phyloP scores from a whole-genome alignment of 345 rosid species.

The Raphanus raphanistrum region DNA sequence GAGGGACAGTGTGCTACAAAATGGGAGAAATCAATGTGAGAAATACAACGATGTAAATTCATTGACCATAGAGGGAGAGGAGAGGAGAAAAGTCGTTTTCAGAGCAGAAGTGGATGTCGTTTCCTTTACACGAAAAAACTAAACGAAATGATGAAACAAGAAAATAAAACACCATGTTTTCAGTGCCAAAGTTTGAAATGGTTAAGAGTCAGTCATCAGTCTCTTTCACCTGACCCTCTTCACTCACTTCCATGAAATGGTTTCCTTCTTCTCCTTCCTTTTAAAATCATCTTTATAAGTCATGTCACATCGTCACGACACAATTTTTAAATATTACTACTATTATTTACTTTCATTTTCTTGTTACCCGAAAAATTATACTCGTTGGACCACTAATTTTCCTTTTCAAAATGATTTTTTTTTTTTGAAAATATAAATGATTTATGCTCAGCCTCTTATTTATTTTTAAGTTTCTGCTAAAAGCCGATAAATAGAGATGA shows the following conservation, averaged over 20 bases:
- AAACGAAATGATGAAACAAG: neutral
- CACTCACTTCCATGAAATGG: slow-evolving; percentile 34
- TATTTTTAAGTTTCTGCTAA: neutral
- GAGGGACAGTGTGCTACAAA: slow-evolving; percentile 26
- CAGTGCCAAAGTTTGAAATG: slow-evolving; percentile 40
- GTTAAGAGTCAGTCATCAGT: slow-evolving; percentile 40
- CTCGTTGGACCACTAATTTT: slow-evolving; percentile 1
- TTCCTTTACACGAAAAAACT: slow-evolving; percentile 4
- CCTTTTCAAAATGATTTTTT: neutral
- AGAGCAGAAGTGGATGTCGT: slow-evolving; percentile 31
- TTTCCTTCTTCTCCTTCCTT: slow-evolving; percentile 18
- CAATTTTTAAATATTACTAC: neutral
- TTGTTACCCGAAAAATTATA: neutral
- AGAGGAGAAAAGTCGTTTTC: slow-evolving; percentile 32
- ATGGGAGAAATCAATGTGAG: slow-evolving; percentile 32
- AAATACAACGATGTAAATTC: slow-evolving; percentile 14
- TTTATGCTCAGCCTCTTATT: neutral
- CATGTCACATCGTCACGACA: slow-evolving; percentile 33
- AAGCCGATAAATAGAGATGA: neutral
- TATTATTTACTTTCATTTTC: neutral
- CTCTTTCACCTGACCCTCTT: slow-evolving; percentile 25
- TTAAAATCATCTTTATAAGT: slow-evolving; percentile 5
- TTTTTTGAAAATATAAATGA: too few species aligned
- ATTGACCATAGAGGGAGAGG: neutral
- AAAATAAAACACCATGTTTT: slow-evolving; percentile 27